A percentile compares a stretch with the other conserved stretches of the same genome.
Evolutionary conservation across 2,329 filamentous ascomycete genomes (phyloP).

Genomic region (Chrysoporthe cubensis): DNA sequence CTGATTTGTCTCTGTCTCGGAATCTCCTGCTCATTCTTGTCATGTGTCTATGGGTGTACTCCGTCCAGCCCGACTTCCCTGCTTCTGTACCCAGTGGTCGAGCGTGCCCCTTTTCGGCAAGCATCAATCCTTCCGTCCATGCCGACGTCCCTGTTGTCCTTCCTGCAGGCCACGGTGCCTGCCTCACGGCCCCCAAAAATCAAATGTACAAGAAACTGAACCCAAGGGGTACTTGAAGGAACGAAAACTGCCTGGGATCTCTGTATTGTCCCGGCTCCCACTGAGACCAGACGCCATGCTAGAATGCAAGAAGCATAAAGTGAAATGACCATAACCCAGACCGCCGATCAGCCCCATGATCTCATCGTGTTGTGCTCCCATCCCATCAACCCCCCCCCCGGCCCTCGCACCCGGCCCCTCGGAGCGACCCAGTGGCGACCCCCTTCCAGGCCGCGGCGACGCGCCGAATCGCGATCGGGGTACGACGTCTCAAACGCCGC

Average conservation of each 20-base stretch:
- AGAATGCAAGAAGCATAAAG: slow-evolving; percentile 6
- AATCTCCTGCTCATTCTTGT: neutral
- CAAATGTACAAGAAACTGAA: slow-evolving; percentile 11
- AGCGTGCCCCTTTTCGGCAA: neutral
- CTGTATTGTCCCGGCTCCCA: slow-evolving; percentile 20
- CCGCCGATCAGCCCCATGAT: slow-evolving; percentile 19
- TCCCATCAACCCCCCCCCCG: neutral
- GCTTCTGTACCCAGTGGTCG: neutral
- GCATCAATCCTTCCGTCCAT: slow-evolving; percentile 8
- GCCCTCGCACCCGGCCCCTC: slow-evolving; percentile 4
- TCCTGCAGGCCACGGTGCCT: slow-evolving; percentile 11
- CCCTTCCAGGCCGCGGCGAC: neutral
- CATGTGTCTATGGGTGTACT: neutral
- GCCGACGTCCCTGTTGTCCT: neutral
- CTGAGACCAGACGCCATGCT: slow-evolving; percentile 26
- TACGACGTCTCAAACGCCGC: neutral
- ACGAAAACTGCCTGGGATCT: slow-evolving; percentile 17
- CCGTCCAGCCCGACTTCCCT: neutral
- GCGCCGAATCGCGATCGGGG: neutral
- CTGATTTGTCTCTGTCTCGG: neutral
- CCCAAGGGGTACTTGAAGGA: neutral
- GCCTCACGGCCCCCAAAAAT: slow-evolving; percentile 9
- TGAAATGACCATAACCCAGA: slow-evolving; percentile 12
- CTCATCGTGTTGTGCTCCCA: slow-evolving; percentile 21
- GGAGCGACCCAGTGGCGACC: slow-evolving; percentile 1